Conservation (phyloP, 2,329 filamentous ascomycete species). For the Stenocarpella maydis region DNA sequence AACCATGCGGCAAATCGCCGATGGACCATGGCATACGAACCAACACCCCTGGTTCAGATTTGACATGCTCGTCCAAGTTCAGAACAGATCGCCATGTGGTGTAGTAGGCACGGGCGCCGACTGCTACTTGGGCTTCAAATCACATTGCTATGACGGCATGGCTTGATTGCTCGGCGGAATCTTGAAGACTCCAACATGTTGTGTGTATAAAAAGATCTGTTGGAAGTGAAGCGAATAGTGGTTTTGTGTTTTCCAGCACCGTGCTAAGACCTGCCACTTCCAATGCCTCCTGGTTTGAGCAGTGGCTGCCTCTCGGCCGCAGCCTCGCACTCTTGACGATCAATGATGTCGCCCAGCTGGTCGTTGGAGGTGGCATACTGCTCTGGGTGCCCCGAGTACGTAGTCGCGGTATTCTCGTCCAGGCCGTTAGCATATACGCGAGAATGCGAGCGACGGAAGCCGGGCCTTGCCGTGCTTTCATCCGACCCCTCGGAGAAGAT, state of each 20-base stretch:
- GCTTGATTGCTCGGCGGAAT: neutral
- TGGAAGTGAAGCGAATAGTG: neutral
- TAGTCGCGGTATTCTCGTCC: slow-evolving; percentile 59
- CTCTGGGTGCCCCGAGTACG: slow-evolving; percentile 61
- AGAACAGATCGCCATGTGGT: neutral
- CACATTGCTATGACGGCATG: neutral
- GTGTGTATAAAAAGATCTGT: neutral
- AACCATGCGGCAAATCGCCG: neutral
- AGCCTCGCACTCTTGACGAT: slow-evolving; percentile 60
- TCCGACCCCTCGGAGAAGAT: slow-evolving; percentile 55
- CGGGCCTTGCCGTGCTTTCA: slow-evolving; percentile 46
- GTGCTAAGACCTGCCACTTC: slow-evolving; percentile 52
- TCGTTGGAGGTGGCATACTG: slow-evolving; percentile 60
- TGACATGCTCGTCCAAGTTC: neutral
- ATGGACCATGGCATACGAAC: neutral
- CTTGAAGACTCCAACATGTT: neutral
- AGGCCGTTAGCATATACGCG: slow-evolving; percentile 50
- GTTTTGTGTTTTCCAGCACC: neutral
- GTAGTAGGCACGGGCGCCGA: neutral
- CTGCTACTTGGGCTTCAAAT: neutral
- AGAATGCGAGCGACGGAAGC: slow-evolving; percentile 55
- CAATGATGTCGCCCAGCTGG: slow-evolving; percentile 58
- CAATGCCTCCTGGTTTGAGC: slow-evolving; percentile 59
- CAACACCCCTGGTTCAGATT: neutral
- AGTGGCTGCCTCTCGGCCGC: slow-evolving; percentile 60